A percentile compares a stretch with the other conserved stretches of the same genome.
Conservation (phyloP, 2,329 filamentous ascomycete species). For the Aschersonia sp. region DNA sequence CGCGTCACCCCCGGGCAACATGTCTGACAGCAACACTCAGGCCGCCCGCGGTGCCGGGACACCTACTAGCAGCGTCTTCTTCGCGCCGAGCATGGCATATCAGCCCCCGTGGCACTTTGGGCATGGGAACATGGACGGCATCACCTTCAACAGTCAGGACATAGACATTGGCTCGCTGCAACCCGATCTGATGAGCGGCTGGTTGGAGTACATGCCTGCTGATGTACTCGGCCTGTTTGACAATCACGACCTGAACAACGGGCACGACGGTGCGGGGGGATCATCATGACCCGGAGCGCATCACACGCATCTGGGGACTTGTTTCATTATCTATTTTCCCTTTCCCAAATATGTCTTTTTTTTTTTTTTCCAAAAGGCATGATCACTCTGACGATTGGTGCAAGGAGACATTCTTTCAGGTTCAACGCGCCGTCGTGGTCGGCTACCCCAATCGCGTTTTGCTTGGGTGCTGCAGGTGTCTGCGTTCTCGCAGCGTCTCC, state of each 20-base stretch:
- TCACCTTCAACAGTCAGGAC: slow-evolving; percentile 65
- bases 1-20: slow-evolving; percentile 25
- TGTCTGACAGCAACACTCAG: slow-evolving; percentile 16
- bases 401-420: too few relatives aligned
- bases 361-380: too few relatives aligned
- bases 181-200: slow-evolving; percentile 53
- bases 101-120: slow-evolving; percentile 16
- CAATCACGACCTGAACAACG: slow-evolving; percentile 14
- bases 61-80: slow-evolving; percentile 10
- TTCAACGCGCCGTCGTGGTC: too few relatives aligned
- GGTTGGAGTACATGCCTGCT: slow-evolving; percentile 58
- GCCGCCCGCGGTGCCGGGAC: neutral
- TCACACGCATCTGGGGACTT: neutral
- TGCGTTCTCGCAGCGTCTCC: too few relatives aligned
- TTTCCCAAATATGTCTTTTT: too few relatives aligned
- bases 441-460: too few relatives aligned
- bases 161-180: slow-evolving; percentile 55
- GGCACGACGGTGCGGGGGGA: slow-evolving; percentile 2
- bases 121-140: slow-evolving; percentile 27
- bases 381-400: too few relatives aligned
- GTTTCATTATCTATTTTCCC: neutral
- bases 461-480: too few relatives aligned
- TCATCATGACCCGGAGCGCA: neutral
- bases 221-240: slow-evolving; percentile 47
- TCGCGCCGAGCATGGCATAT: slow-evolving; percentile 13